Evolutionary conservation across 1,284 basidiomycete species (phyloP), one percentile per base, ranked within the genome.

Genomic region (Lignosus rhinocerotis): DNA sequence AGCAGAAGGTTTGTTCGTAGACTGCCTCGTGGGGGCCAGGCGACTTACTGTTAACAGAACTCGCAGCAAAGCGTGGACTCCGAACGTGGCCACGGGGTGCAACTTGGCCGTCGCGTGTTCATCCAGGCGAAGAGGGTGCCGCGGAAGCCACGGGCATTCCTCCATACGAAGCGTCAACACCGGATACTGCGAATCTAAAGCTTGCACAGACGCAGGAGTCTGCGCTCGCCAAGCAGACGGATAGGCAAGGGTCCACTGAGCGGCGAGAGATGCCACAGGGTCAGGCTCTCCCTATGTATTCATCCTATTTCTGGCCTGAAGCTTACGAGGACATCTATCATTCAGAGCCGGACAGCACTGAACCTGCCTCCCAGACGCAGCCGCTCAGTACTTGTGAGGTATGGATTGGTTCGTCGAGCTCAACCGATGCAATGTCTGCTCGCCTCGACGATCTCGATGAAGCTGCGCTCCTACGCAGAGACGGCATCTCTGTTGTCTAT

Each of bases 401-500:
- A n/a, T 78, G 77, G 77, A 75, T 78, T 52, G 77, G 76, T 10
- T 74, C 75, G 3, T 75, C 74, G 8, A 63, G 59, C 32, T 41
- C 67, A 7, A 46, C 64, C 9, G 65, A 70, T 17, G 60, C 62
- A 7, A 63, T 63, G 2, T 63, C 71, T 11, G 72, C 75, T 30
- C 67, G 73, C 4, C 66, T 75, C 30, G 75, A 77, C 52, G 65
- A 74, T 9, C 70, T 76, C 5, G 71, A 73, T 32, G 73, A 76
- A 51, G 72, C 73, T 25, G 70, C 73, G 17, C 67, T 78, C 7
- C 65, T 70, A 32, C 51, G 53, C 21, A 65, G 72, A 9, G 76
- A 78, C 58, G 77, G 76, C 14, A 76, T 78, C 55, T 75, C 73
- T 5, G 70, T 78, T n/a, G 75, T 77, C 3, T 75, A 75, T 53